Conservation (phyloP, 176 grass and related monocot genomes). For the Phragmites australis region DNA sequence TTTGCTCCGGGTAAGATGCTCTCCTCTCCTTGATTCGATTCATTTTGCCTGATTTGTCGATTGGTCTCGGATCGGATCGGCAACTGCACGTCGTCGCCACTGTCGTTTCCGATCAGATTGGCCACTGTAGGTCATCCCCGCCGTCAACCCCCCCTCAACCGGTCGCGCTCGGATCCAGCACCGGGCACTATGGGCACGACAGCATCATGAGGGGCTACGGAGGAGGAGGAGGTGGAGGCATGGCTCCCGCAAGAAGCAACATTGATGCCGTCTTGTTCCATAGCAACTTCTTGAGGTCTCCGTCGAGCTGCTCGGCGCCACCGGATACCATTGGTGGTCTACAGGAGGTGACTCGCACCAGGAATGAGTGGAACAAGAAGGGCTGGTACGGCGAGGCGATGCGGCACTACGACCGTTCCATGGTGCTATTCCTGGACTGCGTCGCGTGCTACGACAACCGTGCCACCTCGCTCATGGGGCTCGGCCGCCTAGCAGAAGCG, state of each 20-base stretch:
- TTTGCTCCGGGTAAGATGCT: too few relatives aligned
- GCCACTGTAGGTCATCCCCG: too few relatives aligned
- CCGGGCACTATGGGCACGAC: constrained; percentile 69
- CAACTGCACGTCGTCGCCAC: too few relatives aligned
- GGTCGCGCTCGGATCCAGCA: constrained; percentile 61
- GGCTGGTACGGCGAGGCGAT: constrained; percentile 57
- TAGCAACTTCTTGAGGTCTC: constrained; percentile 10
- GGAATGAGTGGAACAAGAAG: constrained; percentile 71
- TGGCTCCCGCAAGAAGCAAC: constrained; percentile 11
- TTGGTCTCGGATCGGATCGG: too few relatives aligned
- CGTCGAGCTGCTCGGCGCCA: constrained; percentile 29
- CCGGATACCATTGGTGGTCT: constrained; percentile 4
- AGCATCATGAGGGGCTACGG: constrained; percentile 59
- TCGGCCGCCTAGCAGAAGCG: constrained; percentile 53
- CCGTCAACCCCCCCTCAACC: constrained; percentile 69
- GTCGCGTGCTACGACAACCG: constrained; percentile 58
- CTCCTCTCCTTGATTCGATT: too few relatives aligned
- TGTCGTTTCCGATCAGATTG: too few relatives aligned
- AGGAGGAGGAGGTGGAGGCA: constrained; percentile 4
- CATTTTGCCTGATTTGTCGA: too few relatives aligned
- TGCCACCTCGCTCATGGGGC: constrained; percentile 57
- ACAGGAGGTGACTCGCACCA: constrained; percentile 48
- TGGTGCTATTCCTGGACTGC: constrained; percentile 55
- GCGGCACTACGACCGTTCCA: constrained; percentile 53
- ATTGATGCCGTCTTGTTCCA: too few relatives aligned